Conservation (phyloP, 176 grass and related monocot species). For the Oryza australiensis region DNA sequence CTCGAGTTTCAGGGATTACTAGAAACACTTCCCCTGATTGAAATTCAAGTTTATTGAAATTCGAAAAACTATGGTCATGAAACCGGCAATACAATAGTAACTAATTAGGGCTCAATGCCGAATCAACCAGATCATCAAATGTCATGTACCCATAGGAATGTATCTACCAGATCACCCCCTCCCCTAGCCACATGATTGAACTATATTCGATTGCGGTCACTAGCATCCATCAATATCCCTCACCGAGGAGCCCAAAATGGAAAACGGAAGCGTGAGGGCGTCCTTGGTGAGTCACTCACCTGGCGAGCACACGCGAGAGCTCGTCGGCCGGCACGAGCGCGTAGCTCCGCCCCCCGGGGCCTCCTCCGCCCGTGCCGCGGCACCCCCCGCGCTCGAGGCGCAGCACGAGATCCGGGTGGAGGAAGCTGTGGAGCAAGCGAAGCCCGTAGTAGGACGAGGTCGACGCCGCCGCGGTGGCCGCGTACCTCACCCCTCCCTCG, state of each 20-base stretch:
- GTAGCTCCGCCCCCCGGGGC: conserved; percentile 41
- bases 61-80: neutral
- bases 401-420: conserved; percentile 71
- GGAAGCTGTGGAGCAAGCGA: conserved; percentile 68
- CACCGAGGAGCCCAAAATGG: neutral
- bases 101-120: neutral
- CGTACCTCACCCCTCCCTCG: conserved; percentile 55
- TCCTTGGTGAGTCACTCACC: conserved; percentile 19
- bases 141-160: neutral
- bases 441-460: conserved; percentile 67
- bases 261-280: neutral
- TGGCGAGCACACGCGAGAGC: conserved; percentile 49
- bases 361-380: neutral
- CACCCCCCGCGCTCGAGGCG: conserved; percentile 57
- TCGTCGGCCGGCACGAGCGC: conserved; percentile 62
- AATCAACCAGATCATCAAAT: conserved; percentile 17
- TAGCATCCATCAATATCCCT: neutral
- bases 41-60: neutral
- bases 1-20: neutral
- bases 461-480: conserved; percentile 46
- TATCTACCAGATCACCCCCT: neutral
- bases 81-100: neutral
- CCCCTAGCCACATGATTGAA: neutral
- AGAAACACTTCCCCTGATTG: neutral
- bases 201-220: neutral